Base-by-base conservation (phyloP, 768 basidiomycete species). In the Boletus reticuloceps region DNA sequence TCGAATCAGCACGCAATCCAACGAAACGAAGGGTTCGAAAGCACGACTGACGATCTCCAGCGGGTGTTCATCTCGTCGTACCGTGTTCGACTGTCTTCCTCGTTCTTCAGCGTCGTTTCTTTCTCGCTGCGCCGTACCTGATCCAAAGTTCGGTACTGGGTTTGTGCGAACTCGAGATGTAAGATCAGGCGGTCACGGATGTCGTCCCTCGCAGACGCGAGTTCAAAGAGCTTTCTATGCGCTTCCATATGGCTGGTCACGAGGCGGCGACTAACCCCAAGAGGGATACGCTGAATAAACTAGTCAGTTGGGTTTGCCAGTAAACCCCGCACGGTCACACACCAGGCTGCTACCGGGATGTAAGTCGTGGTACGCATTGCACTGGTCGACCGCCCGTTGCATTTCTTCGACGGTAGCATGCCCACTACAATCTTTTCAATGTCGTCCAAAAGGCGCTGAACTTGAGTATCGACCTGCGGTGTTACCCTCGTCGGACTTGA, bases 401-500 rank as follows among this genome's bases (percentile, higher is more conserved):
- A 48, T 51, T 10, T 62, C 60, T 29, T 63, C 52, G 41, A 51
- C 4, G 12, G 59, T 37, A 4, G 50, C 42, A 1, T 14, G 20
- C 13, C 2, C n/a, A n/a, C n/a, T n/a, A n/a, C n/a, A n/a, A 29
- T 36, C 8, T 37, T 44, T 1, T 22, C 50, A 3, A 61, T 38
- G 5, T 37, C 41, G 14, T 34, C 39, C 38, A 53, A 34, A 8
- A 61, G 34, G 11, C 3, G 32, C 29, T 47, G 54, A 11, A 16
- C 25, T 10, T 45, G 40, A 3, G 22, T 3, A 47, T 50, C 53
- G 38, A n/a, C 32, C 5, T 46, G 57, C 14, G 39, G 27, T 1
- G 11, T 2, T 6, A 19, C 17, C 17, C 20, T 25, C 38, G 27
- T 27, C 31, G 16, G 5, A n/a, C 44, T 34, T 2, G 43, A 22